Base-by-base conservation (phyloP, 768 basidiomycete species). In the Gyrodon lividus region DNA sequence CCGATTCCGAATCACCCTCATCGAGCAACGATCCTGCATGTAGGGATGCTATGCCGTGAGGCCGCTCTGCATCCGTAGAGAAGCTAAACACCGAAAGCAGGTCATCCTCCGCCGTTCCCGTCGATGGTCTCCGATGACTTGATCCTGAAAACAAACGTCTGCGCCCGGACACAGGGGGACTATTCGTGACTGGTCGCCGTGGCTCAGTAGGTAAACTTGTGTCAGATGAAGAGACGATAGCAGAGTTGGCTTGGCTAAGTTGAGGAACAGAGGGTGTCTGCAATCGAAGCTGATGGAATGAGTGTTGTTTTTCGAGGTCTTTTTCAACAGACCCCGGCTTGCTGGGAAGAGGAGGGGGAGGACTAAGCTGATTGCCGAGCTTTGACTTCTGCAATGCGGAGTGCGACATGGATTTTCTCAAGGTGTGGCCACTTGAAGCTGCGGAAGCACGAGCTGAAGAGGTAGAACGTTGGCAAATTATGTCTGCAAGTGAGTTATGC, bases 101-200 rank as follows among this genome's bases (percentile, higher is more conserved):
- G 64, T 86, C 84, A 44, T 86, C 82, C 43, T 82, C 79, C 6
- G 66, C 50, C 10, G 69, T 55, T 38, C 80, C 77, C 14, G 77
- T 79, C 4, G 83, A 81, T 17, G 80, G 79, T 52, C 80, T 72
- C 51, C 78, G 72, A 39, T 68, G 55, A 58, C 77, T 81, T 6
- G 81, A 77, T 33, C 77, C 74, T 16, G 86, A 87, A 59, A 87
- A 87, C 12, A 88, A 65, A n/a, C 86, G 78, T 59, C 77, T 68
- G 28, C 73, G 71, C 26, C 68, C 57, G 35, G 73, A 68, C 19
- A 72, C 55, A 16, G 78, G 34, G 12, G 51, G 42, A 39, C 43
- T 41, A 19, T 10, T 33, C 23, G 57, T 33, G 38, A 23, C 28
- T 22, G 35, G 45, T 39, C 46, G 51, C 23, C 45, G 39, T 37